Evolutionary conservation across 768 basidiomycete species (phyloP).

Genomic region (Psilocybe tampanensis): DNA sequence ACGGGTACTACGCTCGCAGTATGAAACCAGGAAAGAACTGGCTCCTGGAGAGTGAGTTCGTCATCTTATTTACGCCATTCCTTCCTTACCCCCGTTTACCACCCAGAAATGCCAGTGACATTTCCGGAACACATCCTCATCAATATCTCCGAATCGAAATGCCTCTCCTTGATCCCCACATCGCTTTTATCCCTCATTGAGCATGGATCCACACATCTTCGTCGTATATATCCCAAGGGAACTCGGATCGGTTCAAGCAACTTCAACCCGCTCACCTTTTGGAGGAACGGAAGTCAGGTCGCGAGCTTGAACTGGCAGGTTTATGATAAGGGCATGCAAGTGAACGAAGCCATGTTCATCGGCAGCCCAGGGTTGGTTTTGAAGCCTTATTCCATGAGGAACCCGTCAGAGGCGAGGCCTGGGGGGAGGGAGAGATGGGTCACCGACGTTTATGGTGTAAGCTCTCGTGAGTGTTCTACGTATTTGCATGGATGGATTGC

Average conservation of each 20-base stretch:
- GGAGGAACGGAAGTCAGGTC: slow-evolving; percentile 61
- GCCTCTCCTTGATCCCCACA: slow-evolving; percentile 41
- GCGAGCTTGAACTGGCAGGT: slow-evolving; percentile 64
- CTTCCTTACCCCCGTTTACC: no score
- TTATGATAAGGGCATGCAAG: slow-evolving; percentile 58
- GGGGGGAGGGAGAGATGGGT: slow-evolving; percentile 1
- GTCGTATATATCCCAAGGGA: slow-evolving; percentile 61
- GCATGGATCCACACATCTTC: slow-evolving; percentile 46
- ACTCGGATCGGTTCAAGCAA: slow-evolving; percentile 60
- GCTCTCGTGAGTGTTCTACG: slow-evolving; percentile 42
- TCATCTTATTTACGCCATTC: no score
- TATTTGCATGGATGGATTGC: not conserved
- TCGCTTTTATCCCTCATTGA: slow-evolving; percentile 38
- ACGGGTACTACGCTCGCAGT: slow-evolving; percentile 64
- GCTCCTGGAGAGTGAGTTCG: slow-evolving; percentile 27
- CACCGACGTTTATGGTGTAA: slow-evolving; percentile 43
- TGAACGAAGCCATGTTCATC: slow-evolving; percentile 66
- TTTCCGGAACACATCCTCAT: slow-evolving; percentile 53
- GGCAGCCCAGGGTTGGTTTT: slow-evolving; percentile 58
- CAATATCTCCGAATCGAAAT: slow-evolving; percentile 60
- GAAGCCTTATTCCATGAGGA: slow-evolving; percentile 41
- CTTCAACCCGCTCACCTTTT: slow-evolving; percentile 51
- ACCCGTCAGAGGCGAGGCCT: slow-evolving; percentile 14
- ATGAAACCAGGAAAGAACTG: slow-evolving; percentile 61
- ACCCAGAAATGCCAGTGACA: slow-evolving; percentile 39